A percentile compares a stretch with the other conserved stretches of the same genome.
Evolutionary conservation across 2,329 filamentous ascomycete species (phyloP).

Genomic region (Pseudopyricularia cyperi): DNA sequence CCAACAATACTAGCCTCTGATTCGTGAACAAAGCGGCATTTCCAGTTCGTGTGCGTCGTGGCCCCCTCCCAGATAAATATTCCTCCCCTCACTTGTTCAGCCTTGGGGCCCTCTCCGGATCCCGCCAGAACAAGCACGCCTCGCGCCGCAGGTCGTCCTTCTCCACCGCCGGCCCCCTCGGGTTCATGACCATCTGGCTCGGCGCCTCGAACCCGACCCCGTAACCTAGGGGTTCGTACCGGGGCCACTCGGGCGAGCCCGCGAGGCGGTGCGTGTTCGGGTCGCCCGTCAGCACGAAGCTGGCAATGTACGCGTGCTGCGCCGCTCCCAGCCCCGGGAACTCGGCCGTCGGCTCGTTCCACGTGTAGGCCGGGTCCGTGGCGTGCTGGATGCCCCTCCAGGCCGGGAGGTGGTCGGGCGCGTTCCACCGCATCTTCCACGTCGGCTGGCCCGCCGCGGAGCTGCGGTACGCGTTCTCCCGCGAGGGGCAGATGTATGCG

Average conservation of each 20-base stretch:
- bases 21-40: too few relatives aligned
- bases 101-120: background rate
- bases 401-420: background rate
- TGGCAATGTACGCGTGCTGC: constrained; percentile 57
- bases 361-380: constrained; percentile 1
- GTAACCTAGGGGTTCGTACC: background rate
- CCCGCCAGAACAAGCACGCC: constrained; percentile 1
- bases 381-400: constrained; percentile 1
- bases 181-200: background rate
- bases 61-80: too few relatives aligned
- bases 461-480: background rate
- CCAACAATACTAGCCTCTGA: too few relatives aligned
- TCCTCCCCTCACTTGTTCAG: background rate
- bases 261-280: constrained; percentile 41
- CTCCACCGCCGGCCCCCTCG: background rate
- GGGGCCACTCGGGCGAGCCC: constrained; percentile 35
- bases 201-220: background rate
- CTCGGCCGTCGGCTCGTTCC: constrained; percentile 1
- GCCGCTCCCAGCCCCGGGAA: background rate
- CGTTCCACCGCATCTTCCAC: background rate
- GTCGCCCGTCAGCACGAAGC: constrained; percentile 53
- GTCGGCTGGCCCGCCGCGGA: background rate
- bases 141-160: constrained; percentile 1
- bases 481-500: constrained; percentile 23
- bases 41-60: too few relatives aligned